Conservation (phyloP, 2,329 filamentous ascomycete species). For the Alternaria arborescens region DNA sequence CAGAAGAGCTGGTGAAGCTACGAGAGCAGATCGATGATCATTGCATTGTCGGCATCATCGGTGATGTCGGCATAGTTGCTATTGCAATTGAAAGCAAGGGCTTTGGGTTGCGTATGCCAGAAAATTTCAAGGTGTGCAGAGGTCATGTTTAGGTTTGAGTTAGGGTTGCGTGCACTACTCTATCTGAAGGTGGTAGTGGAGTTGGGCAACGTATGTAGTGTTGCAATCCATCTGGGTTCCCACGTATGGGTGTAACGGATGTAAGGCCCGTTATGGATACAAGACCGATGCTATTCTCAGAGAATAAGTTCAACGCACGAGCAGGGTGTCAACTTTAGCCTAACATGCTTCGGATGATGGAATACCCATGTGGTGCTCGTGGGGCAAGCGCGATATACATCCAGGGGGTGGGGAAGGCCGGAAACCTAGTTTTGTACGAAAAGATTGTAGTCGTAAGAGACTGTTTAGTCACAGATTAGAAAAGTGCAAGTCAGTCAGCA, state of each 20-base stretch:
- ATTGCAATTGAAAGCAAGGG: background rate
- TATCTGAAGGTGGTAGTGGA: background rate
- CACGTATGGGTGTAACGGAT: background rate
- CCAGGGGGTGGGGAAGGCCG: background rate
- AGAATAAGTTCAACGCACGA: background rate
- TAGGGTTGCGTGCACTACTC: background rate
- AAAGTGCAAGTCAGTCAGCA: background rate
- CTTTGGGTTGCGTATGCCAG: background rate
- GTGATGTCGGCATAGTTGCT: background rate
- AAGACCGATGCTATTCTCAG: slow-evolving; percentile 2
- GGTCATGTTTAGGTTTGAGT: background rate
- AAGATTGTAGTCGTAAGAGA: slow-evolving; percentile 4
- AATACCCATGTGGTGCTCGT: slow-evolving; percentile 6
- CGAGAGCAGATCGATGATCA: background rate
- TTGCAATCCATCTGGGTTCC: background rate
- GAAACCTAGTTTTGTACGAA: slow-evolving; percentile 1
- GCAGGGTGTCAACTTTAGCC: background rate
- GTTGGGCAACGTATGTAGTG: background rate
- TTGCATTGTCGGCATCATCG: background rate
- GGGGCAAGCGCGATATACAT: slow-evolving; percentile 3
- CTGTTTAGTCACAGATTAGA: background rate
- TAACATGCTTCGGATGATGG: background rate
- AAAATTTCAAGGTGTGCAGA: background rate
- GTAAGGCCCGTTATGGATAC: background rate
- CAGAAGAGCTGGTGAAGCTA: background rate